A percentile compares a stretch with the other conserved stretches of the same genome.
Conservation (phyloP, 306 rosid genomes). For the Cucumis melo region DNA sequence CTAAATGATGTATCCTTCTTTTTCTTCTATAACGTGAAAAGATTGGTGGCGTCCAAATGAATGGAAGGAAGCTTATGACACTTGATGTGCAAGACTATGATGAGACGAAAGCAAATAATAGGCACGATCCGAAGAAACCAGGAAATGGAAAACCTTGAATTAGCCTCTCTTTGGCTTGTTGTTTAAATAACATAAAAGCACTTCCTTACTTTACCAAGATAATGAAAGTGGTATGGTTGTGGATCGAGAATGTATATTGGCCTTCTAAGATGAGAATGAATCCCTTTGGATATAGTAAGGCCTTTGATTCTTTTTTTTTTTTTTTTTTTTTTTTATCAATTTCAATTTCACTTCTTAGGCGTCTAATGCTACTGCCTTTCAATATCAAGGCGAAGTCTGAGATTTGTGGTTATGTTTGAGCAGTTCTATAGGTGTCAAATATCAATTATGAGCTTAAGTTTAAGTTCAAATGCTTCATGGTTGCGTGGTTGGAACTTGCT, state of each 20-base stretch:
- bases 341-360: not conserved
- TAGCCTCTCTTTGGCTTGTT: not conserved
- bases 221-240: not conserved
- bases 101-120: not conserved
- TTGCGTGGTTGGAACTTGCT: not conserved
- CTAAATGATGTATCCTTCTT: not conserved
- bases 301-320: not conserved
- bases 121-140: constrained; percentile 14
- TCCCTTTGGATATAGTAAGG: not conserved
- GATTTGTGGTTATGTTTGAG: not conserved
- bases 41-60: not conserved
- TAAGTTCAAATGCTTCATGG: not conserved
- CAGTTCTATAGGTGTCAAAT: not conserved
- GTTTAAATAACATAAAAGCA: not conserved
- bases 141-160: constrained; percentile 14
- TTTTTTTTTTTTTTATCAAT: too few relatives aligned
- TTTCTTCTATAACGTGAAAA: not conserved
- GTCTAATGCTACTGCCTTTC: not conserved
- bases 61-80: constrained; percentile 8
- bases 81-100: constrained; percentile 5
- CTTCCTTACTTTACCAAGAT: not conserved
- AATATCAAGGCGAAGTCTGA: too few relatives aligned
- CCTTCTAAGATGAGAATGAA: not conserved
- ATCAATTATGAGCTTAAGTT: not conserved
- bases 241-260: not conserved